Percentiles rank a stretch among this genome's conserved stretches.
These are phyloP conservation scores for Claviceps cyperi DNA, from an alignment of 2,329 filamentous ascomycete genomes.

Conservation along the genomic window DNA sequence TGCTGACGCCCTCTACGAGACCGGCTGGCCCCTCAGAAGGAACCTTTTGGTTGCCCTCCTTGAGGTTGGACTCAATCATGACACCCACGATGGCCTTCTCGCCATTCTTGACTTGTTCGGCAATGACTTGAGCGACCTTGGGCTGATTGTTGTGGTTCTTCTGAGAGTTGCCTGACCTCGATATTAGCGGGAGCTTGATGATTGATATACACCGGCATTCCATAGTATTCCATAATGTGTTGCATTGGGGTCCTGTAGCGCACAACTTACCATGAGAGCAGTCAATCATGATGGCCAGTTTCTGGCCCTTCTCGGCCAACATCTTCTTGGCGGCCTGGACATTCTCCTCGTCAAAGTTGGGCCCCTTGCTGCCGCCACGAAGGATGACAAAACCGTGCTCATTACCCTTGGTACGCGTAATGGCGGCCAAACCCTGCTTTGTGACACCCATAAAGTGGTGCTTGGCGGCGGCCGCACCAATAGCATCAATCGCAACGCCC, in stretches of 20 bases:
- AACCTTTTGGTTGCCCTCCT: slow-evolving; percentile 81
- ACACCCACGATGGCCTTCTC: slow-evolving; percentile 85
- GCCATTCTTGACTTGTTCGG: slow-evolving; percentile 73
- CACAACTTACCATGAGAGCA: slow-evolving; percentile 74
- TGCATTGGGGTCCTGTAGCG: neutral
- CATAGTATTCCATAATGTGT: no score
- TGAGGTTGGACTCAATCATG: slow-evolving; percentile 98
- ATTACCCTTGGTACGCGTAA: slow-evolving; percentile 85
- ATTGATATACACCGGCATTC: no score
- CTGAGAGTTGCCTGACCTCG: slow-evolving; percentile 65
- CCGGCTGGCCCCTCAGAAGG: slow-evolving; percentile 63
- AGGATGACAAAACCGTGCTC: slow-evolving; percentile 97
- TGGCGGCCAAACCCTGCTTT: slow-evolving; percentile 90
- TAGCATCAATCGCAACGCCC: slow-evolving; percentile 86
- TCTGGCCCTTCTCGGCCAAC: slow-evolving; percentile 68
- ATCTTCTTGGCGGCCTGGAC: slow-evolving; percentile 68
- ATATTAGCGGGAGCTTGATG: neutral
- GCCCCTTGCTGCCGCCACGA: slow-evolving; percentile 77
- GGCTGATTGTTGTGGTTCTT: slow-evolving; percentile 98
- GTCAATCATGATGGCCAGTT: slow-evolving; percentile 90
- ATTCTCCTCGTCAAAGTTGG: slow-evolving; percentile 82
- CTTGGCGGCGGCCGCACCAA: slow-evolving; percentile 68
- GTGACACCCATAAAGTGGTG: slow-evolving; percentile 99
- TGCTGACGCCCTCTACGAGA: slow-evolving; percentile 80
- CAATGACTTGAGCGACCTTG: slow-evolving; percentile 52